Base-by-base conservation (phyloP, 1,284 basidiomycete genomes). In the Ganoderma boninense region DNA sequence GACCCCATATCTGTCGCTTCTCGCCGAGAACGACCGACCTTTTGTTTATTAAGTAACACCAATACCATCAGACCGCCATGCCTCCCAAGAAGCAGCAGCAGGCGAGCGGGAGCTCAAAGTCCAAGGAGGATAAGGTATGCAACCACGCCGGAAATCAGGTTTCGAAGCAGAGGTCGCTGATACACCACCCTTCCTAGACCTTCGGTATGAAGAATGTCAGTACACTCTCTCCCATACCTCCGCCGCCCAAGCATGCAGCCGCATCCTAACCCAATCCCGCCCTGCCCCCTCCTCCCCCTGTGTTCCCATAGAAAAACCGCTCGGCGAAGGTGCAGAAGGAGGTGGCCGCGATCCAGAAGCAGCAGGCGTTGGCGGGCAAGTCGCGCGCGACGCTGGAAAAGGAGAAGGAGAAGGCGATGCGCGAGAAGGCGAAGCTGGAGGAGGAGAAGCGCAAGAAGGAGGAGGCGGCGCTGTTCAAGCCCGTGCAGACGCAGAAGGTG, bases 141-240 rank as follows among this genome's bases (percentile, higher is more conserved):
- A 56, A 38, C 49, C 70, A 69, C 57, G 63, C 63, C 6, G 8
- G 16, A 5, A 29, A 56, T 32, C 69, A 67, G 54, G 64, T 68
- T 68, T 18, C 42, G 62, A 38, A 68, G 71, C 65, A 75, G 67
- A 76, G 49, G 64, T 77, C 75, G 77, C 77, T 79, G 75, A 82
- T 77, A 80, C 80, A 77, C 49, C 23, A 14, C 66, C 68, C 74
- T 75, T 73, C 71, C 75, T 82, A 95, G 93, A 95, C 93, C 72
- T 97, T 97, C 81, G 95, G 96, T 69, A 87, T 97, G 91, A 97
- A 97, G 88, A 97, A 97, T 84, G 93, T 94, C 74, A 69, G 89
- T 81, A 62, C 14, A 62, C 62, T 61, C 11, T 66, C 44, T 32
- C 35, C 64, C 38, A 29, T 71, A 69, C 26, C 40, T 64, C 8